Evolutionary conservation across 176 grass and related monocot species (phyloP), one percentile per base, ranked within the genome.

Genomic region (Miscanthus lutarioriparius): DNA sequence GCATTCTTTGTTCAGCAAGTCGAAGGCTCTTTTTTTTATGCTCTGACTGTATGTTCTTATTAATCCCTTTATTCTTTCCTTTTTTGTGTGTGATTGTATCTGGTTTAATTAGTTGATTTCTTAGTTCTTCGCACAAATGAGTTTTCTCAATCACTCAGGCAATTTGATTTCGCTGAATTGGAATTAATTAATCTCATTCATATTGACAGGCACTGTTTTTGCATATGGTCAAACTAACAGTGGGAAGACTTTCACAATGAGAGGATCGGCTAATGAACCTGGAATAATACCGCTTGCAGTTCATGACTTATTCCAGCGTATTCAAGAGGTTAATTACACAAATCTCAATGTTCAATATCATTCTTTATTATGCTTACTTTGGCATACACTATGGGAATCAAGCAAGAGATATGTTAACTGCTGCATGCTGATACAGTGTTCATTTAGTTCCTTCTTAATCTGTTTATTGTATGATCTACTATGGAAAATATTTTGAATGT

Each of bases 211-310:
- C 62, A 98, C 96, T 25, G 96, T 98, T 78, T 98, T 98, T 85
- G 96, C 91, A 35, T 98, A 98, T 89, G 96, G 96, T 53, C 96
- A 98, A 92, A 98, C 93, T 14, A 98, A 92, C 47, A 98, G 96
- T 58, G 96, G 96, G 19, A 98, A 98, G 85, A 98, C 96, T 8
- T 84, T 90, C 82, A 98, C 93, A 23, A 98, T 98, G 96, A 91
- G 91, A 81, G 96, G 96, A 62, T 93, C 87, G 33, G 19, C 22
- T 61, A 54, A 48, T 40, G 96, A 98, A 80, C 91, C 89, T 40
- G 93, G 96, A 74, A 95, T 98, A 61, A 98, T 98, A 68, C 89
- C 96, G 9, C 92, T 95, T 54, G 91, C 93, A 13, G 90, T 95
- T 64, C 72, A 92, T 39, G 93, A 95, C 73, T 89, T 98, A 49